Evolutionary conservation across 495 filamentous ascomycete genomes (phyloP), one percentile per base, ranked within the genome.

Genomic region (Patellaria atrata): DNA sequence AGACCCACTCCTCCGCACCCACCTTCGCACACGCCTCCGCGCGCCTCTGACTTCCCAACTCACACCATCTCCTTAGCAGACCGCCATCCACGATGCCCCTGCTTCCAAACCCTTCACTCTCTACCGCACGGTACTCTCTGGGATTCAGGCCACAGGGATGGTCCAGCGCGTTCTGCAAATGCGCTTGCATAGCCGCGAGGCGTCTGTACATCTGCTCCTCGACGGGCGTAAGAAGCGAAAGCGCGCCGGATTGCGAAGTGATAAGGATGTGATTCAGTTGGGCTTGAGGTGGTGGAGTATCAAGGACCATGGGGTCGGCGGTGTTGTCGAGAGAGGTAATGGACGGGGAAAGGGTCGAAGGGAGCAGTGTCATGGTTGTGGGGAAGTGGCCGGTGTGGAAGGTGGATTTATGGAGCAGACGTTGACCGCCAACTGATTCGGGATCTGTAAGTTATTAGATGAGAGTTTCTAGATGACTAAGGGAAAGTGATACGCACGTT

Each of bases 351-450:
- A 55, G 33, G 7, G 70, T 68, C 9, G 74, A 72, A 1, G 82
- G 82, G 28, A 96, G 67, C 30, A 93, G 71, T 7, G 75, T 77
- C 38, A 86, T 68, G 26, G 66, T 71, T 10, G 75, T 73, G 3
- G 79, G 67, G 44, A 77, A 70, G 51, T 89, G 77, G 27, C 82
- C 83, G 4, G 77, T 77, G 38, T 91, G 77, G 64, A 96, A 94
- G 43, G 82, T 78, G 28, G 81, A 79, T 26, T 77, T 73, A 58
- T 79, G 82, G 26, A 96, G 71, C 22, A 97, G 71, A 33, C 81
- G 70, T 45, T 83, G 79, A 42, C 91, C 91, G 38, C 82, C 77
- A 16, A 91, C 75, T 12, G 86, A 86, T 62, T 87, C 89, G 9
- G 91, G 89, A 56, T 96, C 87, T 93, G 41, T 36, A 19, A 33